Conservation (phyloP, 768 basidiomycete genomes). For the Termitomyces sp. region DNA sequence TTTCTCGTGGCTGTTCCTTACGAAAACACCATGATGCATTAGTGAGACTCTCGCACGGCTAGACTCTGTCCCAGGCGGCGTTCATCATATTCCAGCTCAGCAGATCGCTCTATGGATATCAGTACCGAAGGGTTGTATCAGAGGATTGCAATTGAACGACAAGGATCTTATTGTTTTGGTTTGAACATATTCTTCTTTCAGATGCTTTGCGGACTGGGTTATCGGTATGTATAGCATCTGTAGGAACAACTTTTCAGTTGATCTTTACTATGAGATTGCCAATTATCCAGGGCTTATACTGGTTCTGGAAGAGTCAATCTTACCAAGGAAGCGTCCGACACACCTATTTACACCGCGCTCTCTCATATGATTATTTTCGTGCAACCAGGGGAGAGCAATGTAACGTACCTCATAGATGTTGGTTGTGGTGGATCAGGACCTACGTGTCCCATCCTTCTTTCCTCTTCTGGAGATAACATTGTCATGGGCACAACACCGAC, state of each 20-base stretch:
- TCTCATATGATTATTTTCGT: slow-evolving; percentile 13
- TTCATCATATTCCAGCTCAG: slow-evolving; percentile 2
- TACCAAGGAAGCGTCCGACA: background rate
- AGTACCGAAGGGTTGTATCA: slow-evolving; percentile 4
- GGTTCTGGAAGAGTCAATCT: slow-evolving; percentile 7
- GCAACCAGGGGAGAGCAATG: slow-evolving; percentile 11
- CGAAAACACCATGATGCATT: slow-evolving; percentile 14
- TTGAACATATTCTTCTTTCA: slow-evolving; percentile 9
- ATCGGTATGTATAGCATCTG: slow-evolving; percentile 4
- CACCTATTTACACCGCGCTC: slow-evolving; percentile 4
- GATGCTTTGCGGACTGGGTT: slow-evolving; percentile 13
- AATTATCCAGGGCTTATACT: slow-evolving; percentile 5
- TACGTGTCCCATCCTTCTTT: slow-evolving; percentile 7
- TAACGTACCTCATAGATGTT: slow-evolving; percentile 12
- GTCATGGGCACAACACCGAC: slow-evolving; percentile 10
- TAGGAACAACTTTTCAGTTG: background rate
- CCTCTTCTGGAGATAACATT: slow-evolving; percentile 8
- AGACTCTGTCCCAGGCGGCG: background rate
- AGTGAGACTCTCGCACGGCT: slow-evolving; percentile 1
- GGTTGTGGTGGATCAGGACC: slow-evolving; percentile 12
- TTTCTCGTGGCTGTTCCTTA: slow-evolving; percentile 11
- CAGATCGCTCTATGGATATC: slow-evolving; percentile 9
- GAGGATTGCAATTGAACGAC: slow-evolving; percentile 7
- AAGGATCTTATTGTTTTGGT: slow-evolving; percentile 11
- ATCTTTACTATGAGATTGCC: background rate